Conservation (phyloP, 129 eudicot genomes). For the Pulicaria dysenterica region DNA sequence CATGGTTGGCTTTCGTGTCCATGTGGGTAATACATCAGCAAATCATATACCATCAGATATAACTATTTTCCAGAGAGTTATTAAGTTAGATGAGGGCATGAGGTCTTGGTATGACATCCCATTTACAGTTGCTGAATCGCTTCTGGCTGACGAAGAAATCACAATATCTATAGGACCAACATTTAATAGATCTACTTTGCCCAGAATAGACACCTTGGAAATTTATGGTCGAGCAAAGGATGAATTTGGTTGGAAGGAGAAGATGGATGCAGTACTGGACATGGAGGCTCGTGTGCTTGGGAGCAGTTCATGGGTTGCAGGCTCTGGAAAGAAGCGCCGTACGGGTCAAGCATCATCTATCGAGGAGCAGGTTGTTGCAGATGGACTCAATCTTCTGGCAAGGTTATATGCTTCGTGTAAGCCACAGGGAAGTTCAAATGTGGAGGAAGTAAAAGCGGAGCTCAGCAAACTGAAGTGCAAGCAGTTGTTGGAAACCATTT, state of each 20-base stretch:
- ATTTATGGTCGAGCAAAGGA: constrained; percentile 96
- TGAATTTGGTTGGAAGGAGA: constrained; percentile 99
- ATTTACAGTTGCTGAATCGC: constrained; percentile 96
- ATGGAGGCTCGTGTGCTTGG: constrained; percentile 97
- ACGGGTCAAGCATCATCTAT: constrained; percentile 64
- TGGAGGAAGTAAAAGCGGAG: constrained; percentile 60
- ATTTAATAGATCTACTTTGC: constrained; percentile 69
- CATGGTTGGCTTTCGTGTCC: constrained; percentile 95
- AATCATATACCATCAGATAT: constrained; percentile 96
- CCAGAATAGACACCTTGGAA: constrained; percentile 89
- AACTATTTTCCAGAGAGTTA: constrained; percentile 84
- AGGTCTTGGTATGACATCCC: constrained; percentile 99
- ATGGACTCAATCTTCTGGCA: constrained; percentile 89
- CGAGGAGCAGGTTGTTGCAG: constrained; percentile 93
- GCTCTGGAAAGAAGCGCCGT: constrained; percentile 67
- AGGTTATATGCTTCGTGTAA: constrained; percentile 58
- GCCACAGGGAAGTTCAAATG: constrained; percentile 50
- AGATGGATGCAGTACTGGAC: constrained; percentile 94
- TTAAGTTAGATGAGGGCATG: constrained; percentile 95
- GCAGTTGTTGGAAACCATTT: constrained; percentile 69
- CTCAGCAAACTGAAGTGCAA: constrained; percentile 64
- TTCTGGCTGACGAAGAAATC: constrained; percentile 95
- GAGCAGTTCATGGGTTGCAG: constrained; percentile 60
- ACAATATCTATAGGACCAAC: constrained; percentile 73
- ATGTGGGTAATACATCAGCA: constrained; percentile 90